Evolutionary conservation across 768 basidiomycete species (phyloP).

Genomic region (Russula lepida): DNA sequence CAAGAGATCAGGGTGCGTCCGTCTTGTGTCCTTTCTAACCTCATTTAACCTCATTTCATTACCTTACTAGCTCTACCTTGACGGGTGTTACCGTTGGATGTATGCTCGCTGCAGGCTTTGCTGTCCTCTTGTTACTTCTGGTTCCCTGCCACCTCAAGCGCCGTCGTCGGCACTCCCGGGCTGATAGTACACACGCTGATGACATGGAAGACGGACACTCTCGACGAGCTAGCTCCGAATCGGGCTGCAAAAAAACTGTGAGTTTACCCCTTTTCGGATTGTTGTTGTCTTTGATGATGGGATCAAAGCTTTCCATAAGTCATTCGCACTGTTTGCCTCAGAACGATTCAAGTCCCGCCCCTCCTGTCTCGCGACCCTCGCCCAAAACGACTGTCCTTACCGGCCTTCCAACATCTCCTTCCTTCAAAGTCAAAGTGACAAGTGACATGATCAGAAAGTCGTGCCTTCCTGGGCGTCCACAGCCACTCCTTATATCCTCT

Average conservation of each 20-base stretch:
- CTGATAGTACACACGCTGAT: neutral
- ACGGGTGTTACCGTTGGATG: neutral
- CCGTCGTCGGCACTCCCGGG: neutral
- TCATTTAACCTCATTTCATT: neutral
- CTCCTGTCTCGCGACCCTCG: neutral
- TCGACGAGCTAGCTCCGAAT: neutral
- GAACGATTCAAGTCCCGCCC: neutral
- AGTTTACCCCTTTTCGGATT: neutral
- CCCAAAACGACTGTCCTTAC: neutral
- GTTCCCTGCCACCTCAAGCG: neutral
- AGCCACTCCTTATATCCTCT: neutral
- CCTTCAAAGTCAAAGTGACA: too few species aligned
- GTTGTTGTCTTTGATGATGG: neutral
- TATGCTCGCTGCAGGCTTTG: neutral
- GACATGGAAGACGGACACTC: neutral
- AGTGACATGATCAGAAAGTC: neutral
- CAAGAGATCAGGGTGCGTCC: neutral
- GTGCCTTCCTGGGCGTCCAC: neutral
- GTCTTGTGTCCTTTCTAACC: neutral
- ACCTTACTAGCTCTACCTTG: neutral
- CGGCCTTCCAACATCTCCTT: neutral
- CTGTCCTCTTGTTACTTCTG: neutral
- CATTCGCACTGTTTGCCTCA: neutral
- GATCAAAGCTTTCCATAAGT: neutral
- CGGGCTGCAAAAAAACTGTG: neutral